phyloP scores from a whole-genome alignment of 371 early-diverging fungal genomes.

The Massospora cicadina region DNA sequence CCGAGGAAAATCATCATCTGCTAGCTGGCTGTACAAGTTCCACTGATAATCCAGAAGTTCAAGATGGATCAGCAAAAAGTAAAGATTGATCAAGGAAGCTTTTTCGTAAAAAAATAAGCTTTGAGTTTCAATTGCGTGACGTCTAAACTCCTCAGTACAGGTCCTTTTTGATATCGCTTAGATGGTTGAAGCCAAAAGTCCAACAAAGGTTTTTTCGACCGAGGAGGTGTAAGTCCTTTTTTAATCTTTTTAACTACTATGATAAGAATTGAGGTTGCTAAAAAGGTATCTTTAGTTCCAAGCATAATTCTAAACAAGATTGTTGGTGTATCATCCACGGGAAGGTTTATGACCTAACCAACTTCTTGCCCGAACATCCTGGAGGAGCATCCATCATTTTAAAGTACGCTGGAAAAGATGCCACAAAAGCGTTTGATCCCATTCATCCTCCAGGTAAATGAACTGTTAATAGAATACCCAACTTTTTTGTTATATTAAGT shows the following conservation, averaged over 20 bases:
- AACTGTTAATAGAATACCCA: neutral
- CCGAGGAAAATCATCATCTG: too few species aligned
- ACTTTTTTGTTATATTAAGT: slow-evolving; percentile 2
- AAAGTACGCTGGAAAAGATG: slow-evolving; percentile 55
- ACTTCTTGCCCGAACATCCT: slow-evolving; percentile 26
- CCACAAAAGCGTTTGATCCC: slow-evolving; percentile 70
- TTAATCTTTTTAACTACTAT: neutral
- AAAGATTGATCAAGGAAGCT: too few species aligned
- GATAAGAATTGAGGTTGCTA: too few species aligned
- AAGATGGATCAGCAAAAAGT: too few species aligned
- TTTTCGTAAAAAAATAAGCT: too few species aligned
- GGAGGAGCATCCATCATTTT: slow-evolving; percentile 44
- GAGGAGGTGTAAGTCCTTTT: neutral
- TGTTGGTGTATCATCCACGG: slow-evolving; percentile 60
- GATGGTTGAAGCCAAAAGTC: too few species aligned
- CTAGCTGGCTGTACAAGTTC: too few species aligned
- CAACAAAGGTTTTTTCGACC: neutral
- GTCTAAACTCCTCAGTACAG: too few species aligned
- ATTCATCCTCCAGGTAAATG: slow-evolving; percentile 20
- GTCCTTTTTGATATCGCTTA: too few species aligned
- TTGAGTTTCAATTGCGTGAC: too few species aligned
- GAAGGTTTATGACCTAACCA: slow-evolving; percentile 61
- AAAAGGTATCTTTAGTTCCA: too few species aligned
- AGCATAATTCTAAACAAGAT: slow-evolving; percentile 37
- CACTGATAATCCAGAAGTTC: too few species aligned